Conservation (phyloP, 169 alveolate genomes). For the Perkinsus chesapeaki region DNA sequence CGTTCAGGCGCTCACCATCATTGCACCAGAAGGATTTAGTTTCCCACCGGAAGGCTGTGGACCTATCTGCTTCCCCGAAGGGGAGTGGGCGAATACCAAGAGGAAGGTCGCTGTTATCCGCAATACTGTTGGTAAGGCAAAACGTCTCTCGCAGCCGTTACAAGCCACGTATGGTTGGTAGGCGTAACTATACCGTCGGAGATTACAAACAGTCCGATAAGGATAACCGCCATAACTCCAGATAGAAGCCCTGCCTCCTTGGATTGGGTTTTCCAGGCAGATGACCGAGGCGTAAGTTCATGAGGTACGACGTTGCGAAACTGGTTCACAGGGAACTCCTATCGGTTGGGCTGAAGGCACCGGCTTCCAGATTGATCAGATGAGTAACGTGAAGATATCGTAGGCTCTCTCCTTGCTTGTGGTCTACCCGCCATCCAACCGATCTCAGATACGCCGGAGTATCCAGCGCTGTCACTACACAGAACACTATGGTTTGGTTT, state of each 20-base stretch:
- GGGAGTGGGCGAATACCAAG: background rate
- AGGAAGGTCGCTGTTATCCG: background rate
- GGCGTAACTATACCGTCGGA: background rate
- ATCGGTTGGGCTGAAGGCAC: background rate
- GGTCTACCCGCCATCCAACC: background rate
- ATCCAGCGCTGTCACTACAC: background rate
- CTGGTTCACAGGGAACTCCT: background rate
- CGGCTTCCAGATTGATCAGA: conserved; percentile 10
- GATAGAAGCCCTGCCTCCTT: background rate
- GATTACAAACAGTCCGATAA: background rate
- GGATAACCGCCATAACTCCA: background rate
- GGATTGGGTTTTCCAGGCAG: background rate
- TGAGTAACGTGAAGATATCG: background rate
- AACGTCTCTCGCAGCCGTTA: background rate
- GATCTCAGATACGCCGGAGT: background rate
- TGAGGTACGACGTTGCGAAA: background rate
- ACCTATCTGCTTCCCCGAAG: background rate
- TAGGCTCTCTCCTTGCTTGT: background rate
- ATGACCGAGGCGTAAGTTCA: background rate
- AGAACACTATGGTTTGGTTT: background rate
- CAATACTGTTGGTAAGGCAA: background rate
- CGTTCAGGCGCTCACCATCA: background rate
- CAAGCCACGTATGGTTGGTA: background rate
- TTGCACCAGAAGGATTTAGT: conserved; percentile 4
- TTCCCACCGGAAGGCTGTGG: background rate